Percentiles rank a stretch among this genome's conserved stretches.
These are phyloP conservation scores for Bruguiera sexangula DNA, from an alignment of 345 rosid species.

Conservation along the genomic window DNA sequence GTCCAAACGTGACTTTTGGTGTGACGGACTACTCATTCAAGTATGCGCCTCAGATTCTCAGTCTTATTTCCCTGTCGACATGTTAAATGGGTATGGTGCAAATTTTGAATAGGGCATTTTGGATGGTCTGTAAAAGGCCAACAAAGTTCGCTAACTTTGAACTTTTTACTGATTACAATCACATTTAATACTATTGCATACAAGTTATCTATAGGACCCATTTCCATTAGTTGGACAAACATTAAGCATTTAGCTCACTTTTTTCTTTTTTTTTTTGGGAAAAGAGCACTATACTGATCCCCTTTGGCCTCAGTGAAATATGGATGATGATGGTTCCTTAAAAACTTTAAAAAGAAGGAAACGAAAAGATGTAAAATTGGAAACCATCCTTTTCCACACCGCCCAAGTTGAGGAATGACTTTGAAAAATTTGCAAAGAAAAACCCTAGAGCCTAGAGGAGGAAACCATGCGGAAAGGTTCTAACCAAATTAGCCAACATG, in stretches of 20 bases:
- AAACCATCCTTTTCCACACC: slow-evolving; percentile 10
- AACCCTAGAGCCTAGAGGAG: slow-evolving; percentile 13
- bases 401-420: slow-evolving; percentile 2
- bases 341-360: background rate
- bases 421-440: slow-evolving; percentile 13
- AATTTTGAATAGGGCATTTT: slow-evolving; percentile 15
- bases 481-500: slow-evolving; percentile 25
- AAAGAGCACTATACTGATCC: slow-evolving; percentile 1
- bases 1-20: slow-evolving; percentile 15
- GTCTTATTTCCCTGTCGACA: slow-evolving; percentile 24
- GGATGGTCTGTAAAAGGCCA: slow-evolving; percentile 24
- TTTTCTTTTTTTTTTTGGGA: slow-evolving; percentile 18
- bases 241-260: slow-evolving; percentile 9
- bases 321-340: slow-evolving; percentile 17
- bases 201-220: slow-evolving; percentile 6
- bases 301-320: slow-evolving; percentile 14
- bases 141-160: slow-evolving; percentile 19
- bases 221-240: slow-evolving; percentile 10
- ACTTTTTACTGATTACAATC: slow-evolving; percentile 2
- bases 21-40: slow-evolving; percentile 14
- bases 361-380: background rate
- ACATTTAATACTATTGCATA: slow-evolving; percentile 11
- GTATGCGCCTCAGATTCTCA: slow-evolving; percentile 25
- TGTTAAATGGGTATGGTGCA: slow-evolving; percentile 15
- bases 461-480: slow-evolving; percentile 14